Conservation (phyloP, 495 filamentous ascomycete species). For the Aspergillus ellipticus region DNA sequence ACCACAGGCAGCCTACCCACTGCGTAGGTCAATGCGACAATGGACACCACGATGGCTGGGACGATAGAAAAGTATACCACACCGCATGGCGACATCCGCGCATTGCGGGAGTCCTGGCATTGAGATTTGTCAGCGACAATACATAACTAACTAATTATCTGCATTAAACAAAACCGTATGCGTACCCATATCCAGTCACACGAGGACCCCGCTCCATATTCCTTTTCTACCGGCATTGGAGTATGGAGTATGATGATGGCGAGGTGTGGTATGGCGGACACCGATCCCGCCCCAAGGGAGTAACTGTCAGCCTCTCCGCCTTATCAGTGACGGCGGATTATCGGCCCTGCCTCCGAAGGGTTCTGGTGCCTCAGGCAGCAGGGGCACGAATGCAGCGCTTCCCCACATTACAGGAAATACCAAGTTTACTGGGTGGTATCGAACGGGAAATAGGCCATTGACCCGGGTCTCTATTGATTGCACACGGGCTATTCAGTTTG, state of each 20-base stretch:
- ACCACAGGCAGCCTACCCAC: slow-evolving; percentile 20
- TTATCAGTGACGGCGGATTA: background rate
- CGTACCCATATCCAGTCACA: slow-evolving; percentile 22
- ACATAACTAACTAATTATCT: background rate
- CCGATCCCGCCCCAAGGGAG: background rate
- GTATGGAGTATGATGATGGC: background rate
- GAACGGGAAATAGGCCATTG: background rate
- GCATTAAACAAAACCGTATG: background rate
- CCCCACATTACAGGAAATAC: background rate
- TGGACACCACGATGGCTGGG: slow-evolving; percentile 39
- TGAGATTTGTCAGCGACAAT: background rate
- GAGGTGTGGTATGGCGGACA: background rate
- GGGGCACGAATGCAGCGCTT: background rate
- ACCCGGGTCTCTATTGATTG: too few species aligned
- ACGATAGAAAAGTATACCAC: slow-evolving; percentile 44
- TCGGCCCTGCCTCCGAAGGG: background rate
- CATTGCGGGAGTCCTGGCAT: slow-evolving; percentile 46
- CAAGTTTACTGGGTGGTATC: background rate
- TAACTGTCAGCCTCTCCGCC: background rate
- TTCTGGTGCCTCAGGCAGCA: background rate
- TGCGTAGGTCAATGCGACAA: slow-evolving; percentile 36
- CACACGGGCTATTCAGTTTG: too few species aligned
- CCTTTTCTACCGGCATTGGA: slow-evolving; percentile 10
- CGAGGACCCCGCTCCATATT: slow-evolving; percentile 3
- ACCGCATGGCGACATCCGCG: slow-evolving; percentile 45